Conservation (phyloP, 345 rosid genomes). For the Moricandia moricandioides region DNA sequence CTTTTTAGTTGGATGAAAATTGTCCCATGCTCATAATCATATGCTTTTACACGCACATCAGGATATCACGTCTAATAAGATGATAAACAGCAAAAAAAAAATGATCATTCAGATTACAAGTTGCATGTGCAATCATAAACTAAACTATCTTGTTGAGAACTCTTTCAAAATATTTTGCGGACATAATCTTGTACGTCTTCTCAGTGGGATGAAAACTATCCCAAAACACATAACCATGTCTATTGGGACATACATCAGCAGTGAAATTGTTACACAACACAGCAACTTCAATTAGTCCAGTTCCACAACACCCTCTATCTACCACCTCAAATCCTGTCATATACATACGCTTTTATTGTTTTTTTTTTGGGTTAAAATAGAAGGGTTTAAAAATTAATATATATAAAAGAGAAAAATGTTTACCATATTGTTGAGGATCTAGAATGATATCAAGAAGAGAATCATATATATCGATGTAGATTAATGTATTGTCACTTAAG, state of each 20-base stretch:
- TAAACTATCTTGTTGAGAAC: background rate
- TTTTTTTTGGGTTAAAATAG: background rate
- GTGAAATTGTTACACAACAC: slow-evolving; percentile 38
- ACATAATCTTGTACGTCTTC: slow-evolving; percentile 41
- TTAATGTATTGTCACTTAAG: slow-evolving; percentile 26
- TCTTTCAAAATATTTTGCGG: slow-evolving; percentile 9
- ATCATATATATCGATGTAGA: slow-evolving; percentile 22
- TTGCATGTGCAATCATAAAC: background rate
- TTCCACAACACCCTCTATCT: slow-evolving; percentile 1
- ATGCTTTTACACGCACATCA: background rate
- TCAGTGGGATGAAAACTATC: slow-evolving; percentile 81
- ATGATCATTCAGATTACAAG: background rate
- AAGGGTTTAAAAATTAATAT: background rate
- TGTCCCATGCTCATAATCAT: background rate
- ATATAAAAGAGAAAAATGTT: background rate
- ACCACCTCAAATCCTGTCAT: slow-evolving; percentile 1
- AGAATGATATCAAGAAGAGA: slow-evolving; percentile 37
- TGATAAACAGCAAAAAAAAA: background rate
- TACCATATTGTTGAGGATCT: background rate
- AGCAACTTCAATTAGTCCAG: slow-evolving; percentile 54
- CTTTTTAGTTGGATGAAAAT: background rate
- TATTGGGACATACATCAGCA: slow-evolving; percentile 41
- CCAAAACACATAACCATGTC: slow-evolving; percentile 56
- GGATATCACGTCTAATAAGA: background rate
- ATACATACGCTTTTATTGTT: background rate